These are phyloP conservation scores for Fraxinus baroniana DNA, from an alignment of 305 asterid species.

Conservation along the genomic window DNA sequence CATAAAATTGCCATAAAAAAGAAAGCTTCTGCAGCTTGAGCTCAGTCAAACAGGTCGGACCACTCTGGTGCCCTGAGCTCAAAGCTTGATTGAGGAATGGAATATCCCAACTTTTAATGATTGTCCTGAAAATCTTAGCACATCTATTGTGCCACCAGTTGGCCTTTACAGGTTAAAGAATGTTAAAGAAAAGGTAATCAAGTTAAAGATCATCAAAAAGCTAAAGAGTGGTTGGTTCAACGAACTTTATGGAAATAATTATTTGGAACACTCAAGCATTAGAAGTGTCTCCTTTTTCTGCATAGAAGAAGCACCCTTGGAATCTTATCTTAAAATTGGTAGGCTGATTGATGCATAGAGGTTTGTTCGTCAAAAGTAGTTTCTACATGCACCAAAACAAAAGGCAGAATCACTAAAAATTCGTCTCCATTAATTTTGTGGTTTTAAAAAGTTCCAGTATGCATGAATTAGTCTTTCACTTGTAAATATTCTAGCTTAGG, in stretches of 20 bases:
- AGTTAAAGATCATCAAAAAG: not conserved
- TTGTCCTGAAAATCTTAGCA: not conserved
- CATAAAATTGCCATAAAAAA: not conserved
- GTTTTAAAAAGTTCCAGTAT: not conserved
- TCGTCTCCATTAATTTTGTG: not conserved
- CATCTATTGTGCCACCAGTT: not conserved
- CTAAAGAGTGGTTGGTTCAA: not conserved
- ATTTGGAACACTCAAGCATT: not conserved
- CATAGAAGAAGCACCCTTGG: not conserved
- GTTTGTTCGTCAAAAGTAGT: not conserved
- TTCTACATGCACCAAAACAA: not conserved
- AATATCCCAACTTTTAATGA: not conserved
- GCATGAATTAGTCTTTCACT: not conserved
- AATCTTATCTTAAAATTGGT: not conserved
- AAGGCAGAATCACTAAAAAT: not conserved
- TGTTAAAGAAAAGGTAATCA: not conserved
- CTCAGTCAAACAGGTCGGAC: not conserved
- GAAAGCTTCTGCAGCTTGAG: not conserved
- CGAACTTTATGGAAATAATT: not conserved
- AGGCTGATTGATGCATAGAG: not conserved
- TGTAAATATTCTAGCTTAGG: not conserved
- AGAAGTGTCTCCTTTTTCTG: not conserved
- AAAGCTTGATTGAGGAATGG: not conserved
- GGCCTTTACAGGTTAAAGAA: not conserved
- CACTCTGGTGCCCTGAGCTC: not conserved